Evolutionary conservation across 2,329 filamentous ascomycete genomes (phyloP), one percentile per base, ranked within the genome.

Genomic region (Whalleya microplaca): DNA sequence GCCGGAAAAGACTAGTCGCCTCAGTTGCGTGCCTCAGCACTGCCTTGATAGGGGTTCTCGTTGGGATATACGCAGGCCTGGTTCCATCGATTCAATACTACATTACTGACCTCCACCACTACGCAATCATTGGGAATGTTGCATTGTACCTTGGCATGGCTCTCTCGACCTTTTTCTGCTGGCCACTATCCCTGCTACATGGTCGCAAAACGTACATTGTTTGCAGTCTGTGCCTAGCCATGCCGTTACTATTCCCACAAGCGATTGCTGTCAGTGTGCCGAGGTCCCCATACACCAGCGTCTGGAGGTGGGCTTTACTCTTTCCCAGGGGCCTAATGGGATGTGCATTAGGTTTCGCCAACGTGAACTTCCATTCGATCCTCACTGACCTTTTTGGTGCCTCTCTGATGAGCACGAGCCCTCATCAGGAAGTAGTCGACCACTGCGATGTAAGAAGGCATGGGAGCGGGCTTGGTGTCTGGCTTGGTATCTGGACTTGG

Each of bases 31-130:
- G 90, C 68, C 75, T 88, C 62, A 91, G 89, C 64, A 91, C 89
- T 5, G 85, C 87, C 14, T 76, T 91, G 51, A 79, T 92, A 45
- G 90, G 90, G 0, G 75, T 90, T 21, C 77, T 92, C 20, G 76
- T 91, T 55, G 90, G 90, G 0, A 88, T 92, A 20, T 94, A 92
- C 69, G 87, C 88, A 52, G 90, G 90, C 2, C 82, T 92, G 63
- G 89, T 92, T 0, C 89, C 90, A n/a, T 84, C 86, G 2, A 90
- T 93, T 21, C 89, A 92, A 68, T 92, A 92, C 70, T 87, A 86
- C 65, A 84, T 93, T 61, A 85, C 85, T 21, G 89, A 92, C 64
- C 80, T 86, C 58, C 75, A 84, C 44, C 88, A 91, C 65, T 79
- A 84, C 56, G 81, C 85, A 1, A 85, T 92, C 23, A 78, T 91